These are phyloP conservation scores for Lophiotrema nucula DNA, from an alignment of 495 filamentous ascomycete genomes.

Conservation along the genomic window DNA sequence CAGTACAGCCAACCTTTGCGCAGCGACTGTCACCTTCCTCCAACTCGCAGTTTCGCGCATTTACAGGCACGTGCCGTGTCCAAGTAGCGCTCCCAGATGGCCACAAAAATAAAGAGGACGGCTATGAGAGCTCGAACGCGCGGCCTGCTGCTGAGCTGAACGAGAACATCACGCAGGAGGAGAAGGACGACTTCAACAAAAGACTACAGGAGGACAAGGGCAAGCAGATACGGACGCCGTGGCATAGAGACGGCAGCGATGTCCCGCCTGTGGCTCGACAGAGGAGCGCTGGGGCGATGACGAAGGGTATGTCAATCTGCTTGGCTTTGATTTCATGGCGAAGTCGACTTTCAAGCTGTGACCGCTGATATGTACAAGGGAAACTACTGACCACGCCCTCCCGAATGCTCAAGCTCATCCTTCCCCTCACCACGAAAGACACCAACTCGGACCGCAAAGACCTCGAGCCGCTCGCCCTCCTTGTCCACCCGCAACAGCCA, in stretches of 20 bases:
- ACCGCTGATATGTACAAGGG: constrained; percentile 50
- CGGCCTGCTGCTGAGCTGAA: constrained; percentile 37
- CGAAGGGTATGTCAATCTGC: constrained; percentile 53
- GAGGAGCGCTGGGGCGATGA: constrained; percentile 54
- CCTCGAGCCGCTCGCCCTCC: constrained; percentile 79
- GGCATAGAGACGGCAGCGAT: constrained; percentile 68
- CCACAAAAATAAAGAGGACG: background rate
- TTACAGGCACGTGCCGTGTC: no score
- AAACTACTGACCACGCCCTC: constrained; percentile 90
- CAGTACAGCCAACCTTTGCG: no score
- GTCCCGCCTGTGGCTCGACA: constrained; percentile 53
- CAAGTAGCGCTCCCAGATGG: constrained; percentile 2
- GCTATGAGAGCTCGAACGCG: constrained; percentile 30
- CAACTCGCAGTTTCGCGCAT: no score
- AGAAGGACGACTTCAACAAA: constrained; percentile 43
- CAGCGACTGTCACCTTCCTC: no score
- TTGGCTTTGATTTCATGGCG: background rate
- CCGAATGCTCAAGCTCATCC: constrained; percentile 80
- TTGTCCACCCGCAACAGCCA: constrained; percentile 90
- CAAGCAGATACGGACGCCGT: constrained; percentile 57
- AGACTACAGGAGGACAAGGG: constrained; percentile 49
- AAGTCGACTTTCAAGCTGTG: no score
- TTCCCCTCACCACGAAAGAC: constrained; percentile 68
- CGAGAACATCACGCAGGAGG: constrained; percentile 40
- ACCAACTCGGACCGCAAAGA: constrained; percentile 59